Evolutionary conservation across 345 rosid genomes (phyloP).

Genomic region (Acer negundo): DNA sequence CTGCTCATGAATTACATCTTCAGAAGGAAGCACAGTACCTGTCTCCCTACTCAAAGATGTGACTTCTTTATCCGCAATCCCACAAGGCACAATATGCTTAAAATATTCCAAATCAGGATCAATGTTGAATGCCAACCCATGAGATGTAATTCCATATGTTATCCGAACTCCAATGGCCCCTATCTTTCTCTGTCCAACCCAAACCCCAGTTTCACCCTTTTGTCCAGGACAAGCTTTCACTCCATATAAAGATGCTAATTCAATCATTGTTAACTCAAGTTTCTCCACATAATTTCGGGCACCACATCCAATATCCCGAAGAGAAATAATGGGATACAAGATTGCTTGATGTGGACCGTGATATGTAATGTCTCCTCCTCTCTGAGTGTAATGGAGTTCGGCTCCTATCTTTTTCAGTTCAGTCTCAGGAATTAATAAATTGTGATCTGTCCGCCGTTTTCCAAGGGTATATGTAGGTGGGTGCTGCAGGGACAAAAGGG

Average conservation of each 20-base stretch:
- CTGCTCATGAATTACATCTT: constrained; percentile 73
- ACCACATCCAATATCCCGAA: constrained; percentile 69
- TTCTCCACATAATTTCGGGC: constrained; percentile 81
- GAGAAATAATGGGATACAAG: constrained; percentile 75
- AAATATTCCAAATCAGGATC: constrained; percentile 84
- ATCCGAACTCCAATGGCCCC: constrained; percentile 91
- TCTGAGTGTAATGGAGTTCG: constrained; percentile 82
- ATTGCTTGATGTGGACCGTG: constrained; percentile 90
- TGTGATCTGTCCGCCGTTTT: constrained; percentile 74
- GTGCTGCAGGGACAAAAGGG: constrained; percentile 76
- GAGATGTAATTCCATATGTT: constrained; percentile 76
- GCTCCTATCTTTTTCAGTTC: constrained; percentile 76
- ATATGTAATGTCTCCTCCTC: constrained; percentile 93
- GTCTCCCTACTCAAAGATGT: constrained; percentile 81
- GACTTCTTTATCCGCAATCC: constrained; percentile 83
- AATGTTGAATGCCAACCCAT: constrained; percentile 83
- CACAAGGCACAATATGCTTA: constrained; percentile 89
- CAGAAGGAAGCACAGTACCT: constrained; percentile 54
- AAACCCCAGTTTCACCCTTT: constrained; percentile 81
- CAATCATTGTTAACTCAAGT: constrained; percentile 75
- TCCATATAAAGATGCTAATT: constrained; percentile 65
- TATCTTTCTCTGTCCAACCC: constrained; percentile 89
- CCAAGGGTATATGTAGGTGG: constrained; percentile 88
- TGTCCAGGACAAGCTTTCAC: constrained; percentile 68
- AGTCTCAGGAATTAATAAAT: constrained; percentile 60